A percentile compares a stretch with the other conserved stretches of the same genome.
These are phyloP conservation scores for Abortiporus biennis DNA, from an alignment of 1,284 basidiomycete species.

Conservation along the genomic window DNA sequence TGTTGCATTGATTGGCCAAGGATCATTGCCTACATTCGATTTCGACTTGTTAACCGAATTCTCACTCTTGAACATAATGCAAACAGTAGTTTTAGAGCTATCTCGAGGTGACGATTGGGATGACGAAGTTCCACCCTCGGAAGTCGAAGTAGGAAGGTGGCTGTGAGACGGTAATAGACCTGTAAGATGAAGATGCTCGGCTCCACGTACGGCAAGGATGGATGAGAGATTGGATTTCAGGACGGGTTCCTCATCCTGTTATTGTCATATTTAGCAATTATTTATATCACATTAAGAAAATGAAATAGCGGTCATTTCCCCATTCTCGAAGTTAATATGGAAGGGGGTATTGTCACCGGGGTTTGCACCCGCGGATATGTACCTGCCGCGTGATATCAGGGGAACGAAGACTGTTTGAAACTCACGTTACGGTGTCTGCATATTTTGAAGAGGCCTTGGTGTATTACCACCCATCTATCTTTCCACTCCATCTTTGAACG, in stretches of 20 bases:
- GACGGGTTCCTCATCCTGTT: slow-evolving; percentile 34
- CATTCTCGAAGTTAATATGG: too few relatives aligned
- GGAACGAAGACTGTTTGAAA: slow-evolving; percentile 28
- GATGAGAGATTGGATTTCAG: slow-evolving; percentile 36
- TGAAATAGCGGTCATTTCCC: too few relatives aligned
- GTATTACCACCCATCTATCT: slow-evolving; percentile 55
- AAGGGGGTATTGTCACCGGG: too few relatives aligned
- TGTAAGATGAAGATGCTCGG: slow-evolving; percentile 34
- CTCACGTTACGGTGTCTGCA: slow-evolving; percentile 48
- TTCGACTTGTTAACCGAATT: slow-evolving; percentile 9
- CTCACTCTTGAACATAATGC: slow-evolving; percentile 36
- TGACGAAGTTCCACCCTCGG: too few relatives aligned
- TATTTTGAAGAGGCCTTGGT: slow-evolving; percentile 48
- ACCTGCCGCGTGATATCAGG: too few relatives aligned
- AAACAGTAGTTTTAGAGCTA: slow-evolving; percentile 31
- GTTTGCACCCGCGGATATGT: too few relatives aligned
- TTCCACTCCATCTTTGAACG: slow-evolving; percentile 49
- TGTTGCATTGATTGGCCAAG: slow-evolving; percentile 11
- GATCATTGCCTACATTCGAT: slow-evolving; percentile 10
- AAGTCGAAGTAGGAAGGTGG: too few relatives aligned
- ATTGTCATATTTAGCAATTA: too few relatives aligned
- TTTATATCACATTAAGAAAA: too few relatives aligned
- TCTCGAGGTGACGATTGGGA: slow-evolving; percentile 4
- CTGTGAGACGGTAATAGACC: too few relatives aligned
- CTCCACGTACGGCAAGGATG: slow-evolving; percentile 38